Conservation (phyloP, 2,329 filamentous ascomycete genomes). For the Paraphoma chrysanthemicola region DNA sequence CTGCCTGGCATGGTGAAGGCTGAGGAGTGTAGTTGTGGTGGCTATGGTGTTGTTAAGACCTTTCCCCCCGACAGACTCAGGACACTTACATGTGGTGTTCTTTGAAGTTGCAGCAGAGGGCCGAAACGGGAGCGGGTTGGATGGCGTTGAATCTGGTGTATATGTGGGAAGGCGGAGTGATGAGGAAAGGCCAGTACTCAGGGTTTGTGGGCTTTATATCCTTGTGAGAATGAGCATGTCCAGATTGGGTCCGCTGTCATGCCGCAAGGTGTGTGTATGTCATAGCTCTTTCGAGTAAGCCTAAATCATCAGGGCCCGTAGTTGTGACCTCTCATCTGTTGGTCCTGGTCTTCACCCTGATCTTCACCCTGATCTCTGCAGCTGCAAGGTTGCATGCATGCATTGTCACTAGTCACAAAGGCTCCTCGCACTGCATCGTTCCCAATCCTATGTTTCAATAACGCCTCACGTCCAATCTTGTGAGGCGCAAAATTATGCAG, state of each 20-base stretch:
- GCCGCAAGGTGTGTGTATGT: not conserved
- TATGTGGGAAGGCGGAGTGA: not conserved
- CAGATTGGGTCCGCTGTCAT: not conserved
- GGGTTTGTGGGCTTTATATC: not conserved
- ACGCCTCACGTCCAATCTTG: not conserved
- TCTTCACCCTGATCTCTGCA: conserved; percentile 15
- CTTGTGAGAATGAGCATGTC: not conserved
- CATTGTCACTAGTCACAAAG: conserved; percentile 16
- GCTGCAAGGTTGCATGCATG: not conserved
- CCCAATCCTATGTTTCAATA: conserved; percentile 2
- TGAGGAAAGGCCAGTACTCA: not conserved
- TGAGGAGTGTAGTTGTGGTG: not conserved
- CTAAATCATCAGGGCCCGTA: conserved; percentile 8
- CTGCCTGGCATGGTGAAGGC: conserved; percentile 39
- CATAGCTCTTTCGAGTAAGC: conserved; percentile 4
- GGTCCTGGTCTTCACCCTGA: conserved; percentile 6
- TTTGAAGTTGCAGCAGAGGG: not conserved
- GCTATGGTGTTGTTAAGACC: not conserved
- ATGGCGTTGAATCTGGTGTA: not conserved
- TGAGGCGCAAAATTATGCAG: conserved; percentile 7
- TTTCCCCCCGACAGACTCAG: not conserved
- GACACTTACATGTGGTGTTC: not conserved
- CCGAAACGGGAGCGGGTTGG: not conserved
- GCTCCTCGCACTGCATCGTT: conserved; percentile 21
- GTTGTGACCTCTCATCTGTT: not conserved